Percentiles rank a stretch among this genome's conserved stretches.
These are phyloP conservation scores for Phallus indusiatus DNA, from an alignment of 768 basidiomycete genomes.

Conservation along the genomic window DNA sequence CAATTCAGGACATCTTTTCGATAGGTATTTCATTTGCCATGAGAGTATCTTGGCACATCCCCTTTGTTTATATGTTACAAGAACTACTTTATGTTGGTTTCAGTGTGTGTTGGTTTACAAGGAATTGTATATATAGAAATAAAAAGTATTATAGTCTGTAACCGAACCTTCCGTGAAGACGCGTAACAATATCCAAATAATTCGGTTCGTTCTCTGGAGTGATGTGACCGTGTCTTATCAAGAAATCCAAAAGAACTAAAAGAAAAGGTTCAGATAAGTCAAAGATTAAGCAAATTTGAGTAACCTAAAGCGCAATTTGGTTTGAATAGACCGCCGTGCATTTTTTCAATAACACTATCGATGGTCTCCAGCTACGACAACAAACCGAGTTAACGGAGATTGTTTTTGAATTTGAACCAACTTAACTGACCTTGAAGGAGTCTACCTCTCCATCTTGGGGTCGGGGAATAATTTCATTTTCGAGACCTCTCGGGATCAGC, in stretches of 20 bases:
- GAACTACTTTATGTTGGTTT: neutral
- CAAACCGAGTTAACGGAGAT: neutral
- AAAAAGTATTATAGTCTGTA: neutral
- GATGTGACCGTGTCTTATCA: constrained; percentile 77
- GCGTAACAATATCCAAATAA: constrained; percentile 66
- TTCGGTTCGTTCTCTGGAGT: constrained; percentile 84
- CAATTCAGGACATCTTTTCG: neutral
- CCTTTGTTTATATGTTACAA: too few species aligned
- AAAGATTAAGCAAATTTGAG: constrained; percentile 9
- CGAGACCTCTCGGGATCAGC: constrained; percentile 45
- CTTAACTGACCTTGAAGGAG: constrained; percentile 75
- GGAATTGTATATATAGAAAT: neutral
- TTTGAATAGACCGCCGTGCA: constrained; percentile 76
- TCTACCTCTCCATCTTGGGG: constrained; percentile 93
- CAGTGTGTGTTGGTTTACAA: neutral
- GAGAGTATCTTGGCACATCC: too few species aligned
- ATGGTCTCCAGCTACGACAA: constrained; percentile 52
- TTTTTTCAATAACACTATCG: constrained; percentile 47
- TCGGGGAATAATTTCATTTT: constrained; percentile 47
- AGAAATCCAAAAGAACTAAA: constrained; percentile 80
- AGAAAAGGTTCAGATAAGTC: neutral
- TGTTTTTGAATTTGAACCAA: neutral
- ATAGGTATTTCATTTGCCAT: neutral
- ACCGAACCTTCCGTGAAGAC: constrained; percentile 61
- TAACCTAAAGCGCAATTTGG: constrained; percentile 82